Evolutionary conservation across 805 yeast species (phyloP), one percentile per base, ranked within the genome.

Genomic region (Isabelozyma rhagii): DNA sequence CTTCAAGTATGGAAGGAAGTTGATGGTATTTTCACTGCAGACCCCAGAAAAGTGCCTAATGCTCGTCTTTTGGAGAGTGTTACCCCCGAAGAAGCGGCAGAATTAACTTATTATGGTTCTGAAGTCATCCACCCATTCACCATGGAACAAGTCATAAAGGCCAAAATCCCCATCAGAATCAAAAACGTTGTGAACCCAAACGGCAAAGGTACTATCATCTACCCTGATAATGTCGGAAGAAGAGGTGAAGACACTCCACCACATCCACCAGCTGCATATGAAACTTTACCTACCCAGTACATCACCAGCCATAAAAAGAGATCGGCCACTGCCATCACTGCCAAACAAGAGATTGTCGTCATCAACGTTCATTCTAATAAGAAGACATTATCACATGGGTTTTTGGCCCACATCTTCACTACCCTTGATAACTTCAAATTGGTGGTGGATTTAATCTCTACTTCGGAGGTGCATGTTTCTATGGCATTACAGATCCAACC

Each of bases 71-170:
- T 94, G 55, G 81, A 83, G 50, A 82, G 90, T 47, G 97, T 94
- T 54, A 94, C 98, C 0, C 99, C 99, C 4, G 98, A 94, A 64
- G 99, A 94, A 73, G 99, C 99, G 4, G 94, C 98, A 0, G 99
- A 94, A 73, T 81, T 94, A 67, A 94, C 99, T 1, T 94, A 94
- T 70, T 94, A 94, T 64, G 99, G 99, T 43, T 86, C 96, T 2
- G 99, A 94, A 72, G 99, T 94, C 56, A 94, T 94, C 59, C 99
- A 94, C 64, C 99, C 99, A 3, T 92, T 94, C 76, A 94, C 99
- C 18, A 94, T 94, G 99, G 98, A 93, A 72, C 99, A 94, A 74
- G 99, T 93, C 50, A 94, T 94, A 60, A 83, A 85, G 58, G 97
- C 97, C 21, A 89, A 86, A 64, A 94, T 94, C 64, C 99, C 99